Conservation (phyloP, 2,329 filamentous ascomycete genomes). For the Ceratocystiopsis brevicomis region DNA sequence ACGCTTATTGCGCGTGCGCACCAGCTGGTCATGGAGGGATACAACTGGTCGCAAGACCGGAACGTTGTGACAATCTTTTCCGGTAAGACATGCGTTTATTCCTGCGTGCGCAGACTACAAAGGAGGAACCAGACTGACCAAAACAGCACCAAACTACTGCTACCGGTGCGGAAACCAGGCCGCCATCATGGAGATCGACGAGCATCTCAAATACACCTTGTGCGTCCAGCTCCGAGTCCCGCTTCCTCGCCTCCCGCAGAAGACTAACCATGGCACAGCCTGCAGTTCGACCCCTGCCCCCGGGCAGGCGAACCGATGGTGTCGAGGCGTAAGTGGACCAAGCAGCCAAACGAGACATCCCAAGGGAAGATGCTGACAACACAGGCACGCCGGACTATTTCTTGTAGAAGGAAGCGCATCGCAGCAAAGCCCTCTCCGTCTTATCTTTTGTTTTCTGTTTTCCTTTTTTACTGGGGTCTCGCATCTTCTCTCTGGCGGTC, state of each 20-base stretch:
- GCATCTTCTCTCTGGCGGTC: too few species aligned
- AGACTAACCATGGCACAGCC: constrained; percentile 31
- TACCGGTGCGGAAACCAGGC: constrained; percentile 98
- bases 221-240: neutral
- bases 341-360: neutral
- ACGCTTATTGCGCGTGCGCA: constrained; percentile 91
- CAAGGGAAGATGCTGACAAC: constrained; percentile 7
- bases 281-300: constrained; percentile 98
- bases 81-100: constrained; percentile 30
- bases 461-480: too few species aligned
- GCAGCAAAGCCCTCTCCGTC: too few species aligned
- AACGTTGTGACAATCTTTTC: constrained; percentile 99
- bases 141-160: constrained; percentile 72
- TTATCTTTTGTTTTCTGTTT: too few species aligned
- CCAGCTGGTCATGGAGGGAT: constrained; percentile 98
- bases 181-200: constrained; percentile 99
- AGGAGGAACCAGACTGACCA: neutral
- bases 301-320: constrained; percentile 97
- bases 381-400: constrained; percentile 89
- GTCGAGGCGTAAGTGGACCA: constrained; percentile 50
- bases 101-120: too few species aligned
- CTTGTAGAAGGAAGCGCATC: constrained; percentile 35
- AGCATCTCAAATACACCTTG: constrained; percentile 99
- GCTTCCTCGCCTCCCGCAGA: neutral
- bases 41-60: constrained; percentile 97